Conservation (phyloP, 1,139 yeast species). For the Meyerozyma carpophila region DNA sequence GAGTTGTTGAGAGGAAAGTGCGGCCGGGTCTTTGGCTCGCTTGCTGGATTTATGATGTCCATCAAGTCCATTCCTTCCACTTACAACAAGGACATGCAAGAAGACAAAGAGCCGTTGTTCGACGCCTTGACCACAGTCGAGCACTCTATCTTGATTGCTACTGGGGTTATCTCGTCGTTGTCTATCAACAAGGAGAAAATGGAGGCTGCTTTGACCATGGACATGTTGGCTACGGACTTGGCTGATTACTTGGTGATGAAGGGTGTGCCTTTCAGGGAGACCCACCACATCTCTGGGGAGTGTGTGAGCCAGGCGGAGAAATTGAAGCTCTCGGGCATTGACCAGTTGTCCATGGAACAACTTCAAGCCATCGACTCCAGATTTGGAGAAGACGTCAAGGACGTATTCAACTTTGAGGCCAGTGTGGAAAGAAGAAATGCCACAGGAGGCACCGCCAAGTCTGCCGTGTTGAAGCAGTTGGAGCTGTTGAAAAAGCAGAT, state of each 20-base stretch:
- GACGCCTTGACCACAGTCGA: slow-evolving; percentile 88
- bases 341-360: slow-evolving; percentile 71
- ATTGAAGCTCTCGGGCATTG: slow-evolving; percentile 68
- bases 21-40: slow-evolving; percentile 93
- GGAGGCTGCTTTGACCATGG: slow-evolving; percentile 91
- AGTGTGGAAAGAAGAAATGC: slow-evolving; percentile 97
- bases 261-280: slow-evolving; percentile 98
- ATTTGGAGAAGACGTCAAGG: slow-evolving; percentile 74
- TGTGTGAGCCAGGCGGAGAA: slow-evolving; percentile 92
- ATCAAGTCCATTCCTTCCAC: slow-evolving; percentile 95
- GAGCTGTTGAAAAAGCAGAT: slow-evolving; percentile 9
- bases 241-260: slow-evolving; percentile 96
- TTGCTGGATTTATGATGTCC: slow-evolving; percentile 94
- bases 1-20: slow-evolving; percentile 95
- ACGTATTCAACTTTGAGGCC: slow-evolving; percentile 83
- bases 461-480: slow-evolving; percentile 80
- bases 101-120: slow-evolving; percentile 95
- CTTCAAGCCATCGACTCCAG: slow-evolving; percentile 73
- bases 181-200: slow-evolving; percentile 65
- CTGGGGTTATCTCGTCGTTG: slow-evolving; percentile 91
- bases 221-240: slow-evolving; percentile 96
- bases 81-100: slow-evolving; percentile 97
- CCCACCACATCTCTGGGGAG: slow-evolving; percentile 97
- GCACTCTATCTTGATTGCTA: slow-evolving; percentile 88
- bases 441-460: slow-evolving; percentile 93